These are phyloP conservation scores for Papiliotrema laurentii DNA, from an alignment of 1,284 basidiomycete species.

Conservation along the genomic window DNA sequence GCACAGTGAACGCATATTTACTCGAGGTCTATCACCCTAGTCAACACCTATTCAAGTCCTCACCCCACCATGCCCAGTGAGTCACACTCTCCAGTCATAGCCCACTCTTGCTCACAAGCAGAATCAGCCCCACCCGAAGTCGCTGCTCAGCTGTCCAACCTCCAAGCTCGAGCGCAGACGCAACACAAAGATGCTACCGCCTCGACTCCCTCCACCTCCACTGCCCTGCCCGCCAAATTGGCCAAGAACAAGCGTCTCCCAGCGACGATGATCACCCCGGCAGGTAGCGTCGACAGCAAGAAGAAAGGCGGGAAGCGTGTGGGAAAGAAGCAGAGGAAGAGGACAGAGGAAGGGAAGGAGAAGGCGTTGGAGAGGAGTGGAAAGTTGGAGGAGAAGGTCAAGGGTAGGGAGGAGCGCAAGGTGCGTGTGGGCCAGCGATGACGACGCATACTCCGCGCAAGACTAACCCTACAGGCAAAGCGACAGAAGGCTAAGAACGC, in stretches of 20 bases:
- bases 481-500: slow-evolving; percentile 42
- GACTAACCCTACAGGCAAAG: slow-evolving; percentile 26
- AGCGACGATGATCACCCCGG: slow-evolving; percentile 43
- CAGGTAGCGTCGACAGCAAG: slow-evolving; percentile 26
- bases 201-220: not conserved
- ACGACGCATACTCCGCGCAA: not conserved
- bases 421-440: too few species aligned
- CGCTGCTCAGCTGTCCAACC: not conserved
- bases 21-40: too few species aligned
- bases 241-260: slow-evolving; percentile 41
- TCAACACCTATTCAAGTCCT: not conserved
- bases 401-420: slow-evolving; percentile 37
- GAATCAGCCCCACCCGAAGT: too few species aligned
- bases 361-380: slow-evolving; percentile 32
- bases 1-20: too few species aligned
- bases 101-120: too few species aligned
- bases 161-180: not conserved
- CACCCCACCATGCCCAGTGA: not conserved
- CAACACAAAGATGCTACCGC: not conserved
- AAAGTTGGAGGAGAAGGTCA: slow-evolving; percentile 31
- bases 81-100: not conserved
- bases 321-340: slow-evolving; percentile 29
- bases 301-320: slow-evolving; percentile 19
- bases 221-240: slow-evolving; percentile 29
- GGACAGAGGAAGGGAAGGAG: slow-evolving; percentile 30